Evolutionary conservation across 768 basidiomycete species (phyloP).

Genomic region (Hysterangium stoloniferum): DNA sequence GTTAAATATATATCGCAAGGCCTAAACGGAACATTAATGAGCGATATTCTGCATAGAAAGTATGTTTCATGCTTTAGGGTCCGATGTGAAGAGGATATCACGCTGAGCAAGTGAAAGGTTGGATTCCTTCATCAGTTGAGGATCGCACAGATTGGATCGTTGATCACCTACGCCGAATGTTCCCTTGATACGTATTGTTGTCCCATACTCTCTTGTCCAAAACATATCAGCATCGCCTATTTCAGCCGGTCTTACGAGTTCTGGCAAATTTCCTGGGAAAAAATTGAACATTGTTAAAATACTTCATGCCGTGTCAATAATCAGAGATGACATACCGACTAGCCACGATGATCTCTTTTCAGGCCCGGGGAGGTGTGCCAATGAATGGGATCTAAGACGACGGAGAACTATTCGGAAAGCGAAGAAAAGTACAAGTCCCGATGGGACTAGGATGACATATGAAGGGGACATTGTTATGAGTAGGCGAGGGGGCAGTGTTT

Average conservation of each 20-base stretch:
- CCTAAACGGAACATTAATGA: constrained; percentile 24
- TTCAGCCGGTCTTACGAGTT: constrained; percentile 22
- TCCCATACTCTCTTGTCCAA: constrained; percentile 26
- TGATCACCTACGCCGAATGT: neutral
- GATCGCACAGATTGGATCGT: neutral
- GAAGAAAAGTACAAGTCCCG: too few species aligned
- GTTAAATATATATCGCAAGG: constrained; percentile 31
- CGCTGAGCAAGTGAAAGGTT: constrained; percentile 18
- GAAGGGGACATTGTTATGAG: too few species aligned
- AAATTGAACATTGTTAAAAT: neutral
- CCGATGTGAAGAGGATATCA: constrained; percentile 25
- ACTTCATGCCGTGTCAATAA: too few species aligned
- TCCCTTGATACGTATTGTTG: constrained; percentile 17
- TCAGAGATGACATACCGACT: too few species aligned
- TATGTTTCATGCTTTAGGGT: constrained; percentile 28
- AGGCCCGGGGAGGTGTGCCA: too few species aligned
- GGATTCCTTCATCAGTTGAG: neutral
- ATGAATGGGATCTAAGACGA: too few species aligned
- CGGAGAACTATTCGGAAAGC: too few species aligned
- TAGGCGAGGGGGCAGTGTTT: too few species aligned
- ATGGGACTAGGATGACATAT: too few species aligned
- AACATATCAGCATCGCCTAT: constrained; percentile 22
- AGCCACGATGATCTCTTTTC: too few species aligned
- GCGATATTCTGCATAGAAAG: constrained; percentile 22
- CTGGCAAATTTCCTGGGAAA: constrained; percentile 22